phyloP scores from a whole-genome alignment of 495 filamentous ascomycete genomes.

The Geoglossum glabrum region DNA sequence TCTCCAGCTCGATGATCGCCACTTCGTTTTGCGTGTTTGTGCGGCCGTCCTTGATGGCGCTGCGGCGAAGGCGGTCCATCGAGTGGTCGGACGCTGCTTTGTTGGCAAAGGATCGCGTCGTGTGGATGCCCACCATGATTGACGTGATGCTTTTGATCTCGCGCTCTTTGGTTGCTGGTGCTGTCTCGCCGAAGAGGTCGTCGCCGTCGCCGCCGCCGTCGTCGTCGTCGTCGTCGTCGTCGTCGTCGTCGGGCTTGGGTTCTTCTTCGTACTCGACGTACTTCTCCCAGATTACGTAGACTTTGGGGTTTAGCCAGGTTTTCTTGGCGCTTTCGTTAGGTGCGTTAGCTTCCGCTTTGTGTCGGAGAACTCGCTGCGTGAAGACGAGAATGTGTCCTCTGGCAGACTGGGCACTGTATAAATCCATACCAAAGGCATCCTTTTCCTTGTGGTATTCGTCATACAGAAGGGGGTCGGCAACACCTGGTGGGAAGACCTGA shows the following conservation, averaged over 20 bases:
- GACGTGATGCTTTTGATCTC: neutral
- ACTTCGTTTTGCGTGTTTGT: neutral
- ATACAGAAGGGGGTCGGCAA: neutral
- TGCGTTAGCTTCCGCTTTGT: neutral
- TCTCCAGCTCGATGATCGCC: neutral
- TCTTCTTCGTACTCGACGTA: neutral
- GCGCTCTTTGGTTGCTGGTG: neutral
- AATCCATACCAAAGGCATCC: neutral
- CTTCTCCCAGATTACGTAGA: neutral
- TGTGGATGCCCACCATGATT: neutral
- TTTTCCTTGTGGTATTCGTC: constrained; percentile 1
- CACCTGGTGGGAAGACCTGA: neutral
- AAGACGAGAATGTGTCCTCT: neutral
- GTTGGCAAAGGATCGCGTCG: neutral
- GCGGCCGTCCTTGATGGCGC: neutral
- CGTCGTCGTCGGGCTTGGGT: too few species aligned
- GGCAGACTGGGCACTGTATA: neutral
- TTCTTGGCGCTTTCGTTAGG: neutral
- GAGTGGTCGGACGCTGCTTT: neutral
- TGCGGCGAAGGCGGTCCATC: neutral
- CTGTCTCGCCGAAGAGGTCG: neutral
- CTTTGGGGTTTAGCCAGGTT: neutral
- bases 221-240: too few species aligned
- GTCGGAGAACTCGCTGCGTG: neutral
- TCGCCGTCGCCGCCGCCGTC: neutral